Evolutionary conservation across 148 eudicot species (phyloP), one percentile per base, ranked within the genome.

Genomic region (Diospyros kaki): DNA sequence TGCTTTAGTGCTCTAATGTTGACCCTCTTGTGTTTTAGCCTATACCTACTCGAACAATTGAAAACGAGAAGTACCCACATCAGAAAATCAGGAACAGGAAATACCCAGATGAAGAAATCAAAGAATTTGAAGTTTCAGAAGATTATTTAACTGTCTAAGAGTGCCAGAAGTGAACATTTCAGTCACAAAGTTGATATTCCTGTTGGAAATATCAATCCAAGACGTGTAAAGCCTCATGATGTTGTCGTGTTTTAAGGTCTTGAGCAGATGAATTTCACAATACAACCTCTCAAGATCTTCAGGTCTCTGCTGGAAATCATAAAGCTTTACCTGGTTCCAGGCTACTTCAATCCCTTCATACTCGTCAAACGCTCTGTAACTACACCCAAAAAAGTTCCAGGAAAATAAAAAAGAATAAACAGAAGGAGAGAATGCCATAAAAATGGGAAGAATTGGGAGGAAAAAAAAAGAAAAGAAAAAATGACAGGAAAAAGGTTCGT

Each of bases 81-180:
- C 53, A 75, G 61, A 64, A 55, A 5, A 41, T 69, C 40, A 38
- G 38, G 18, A 44, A 51, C 18, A 15, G 63, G 10, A 62, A 28
- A 59, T 17, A 52, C 15, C 70, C 70, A 43, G 9, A 18, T 18
- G 68, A 41, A 41, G 28, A 41, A 40, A 15, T 64, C 45, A 41
- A 17, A 11, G 12, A 15, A 45, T 9, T 54, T 14, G 42, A 44
- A 14, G 11, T 17, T 9, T 18, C 15, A 2, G 28, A 42, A 56
- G n/a, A 58, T 51, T 40, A 79, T 87, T 82, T 80, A 28, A 86
- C 89, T 86, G 89, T 78, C 86, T 84, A 28, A 86, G 84, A 53
- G 87, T 87, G 39, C 90, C 90, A 68, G 87, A 87, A 18, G 90
- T 87, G 82, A 87, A 87, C 86, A 84, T 76, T 52, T 87, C 90